Base-by-base conservation (phyloP, 768 basidiomycete genomes). In the Pluteus cervinus region DNA sequence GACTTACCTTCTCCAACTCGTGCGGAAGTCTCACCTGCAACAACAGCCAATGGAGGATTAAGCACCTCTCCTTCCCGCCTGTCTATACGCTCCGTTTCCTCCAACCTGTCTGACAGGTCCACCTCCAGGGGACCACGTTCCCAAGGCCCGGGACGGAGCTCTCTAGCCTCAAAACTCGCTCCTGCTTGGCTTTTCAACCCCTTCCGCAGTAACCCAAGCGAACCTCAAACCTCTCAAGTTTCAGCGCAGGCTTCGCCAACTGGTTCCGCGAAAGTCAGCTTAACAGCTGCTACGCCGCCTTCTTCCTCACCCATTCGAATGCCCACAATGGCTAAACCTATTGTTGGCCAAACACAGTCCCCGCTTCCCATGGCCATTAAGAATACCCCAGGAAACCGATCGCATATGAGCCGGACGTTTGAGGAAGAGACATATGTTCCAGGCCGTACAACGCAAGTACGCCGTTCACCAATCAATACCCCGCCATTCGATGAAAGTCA, bases 181-280 rank as follows among this genome's bases (percentile, higher is more conserved):
- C 75, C 85, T 2, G 69, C 81, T n/a, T 88, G 86, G 86, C 57
- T 88, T 8, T 81, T 86, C 56, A 84, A 79, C 49, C 73, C 80
- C 4, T 88, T 89, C 56, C 66, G 83, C 23, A 77, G 72, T 41
- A 72, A 66, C 1, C 66, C 71, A 5, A 75, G 71, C 45, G 80
- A 85, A 52, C 70, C 81, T 2, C 77, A 82, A 45, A 78, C 76
- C 1, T 71, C 71, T 2, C 59, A 72, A 10, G 63, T 75, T 4
- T 74, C 73, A 20, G 76, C 68, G 2, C 69, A 73, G 4, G 68
- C 71, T 3, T 66, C 63, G 1, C 55, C 68, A 5, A 46, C 54
- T 43, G 49, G 45, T 11, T 39, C 40, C 14, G 39, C 51, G 21
- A 41, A 25, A 15, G 41, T 29, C 9, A 32, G 17, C 30, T 22